Evolutionary conservation across 371 early-diverging fungal genomes (phyloP), one percentile per base, ranked within the genome.

Genomic region (Rhizopus microsporus): DNA sequence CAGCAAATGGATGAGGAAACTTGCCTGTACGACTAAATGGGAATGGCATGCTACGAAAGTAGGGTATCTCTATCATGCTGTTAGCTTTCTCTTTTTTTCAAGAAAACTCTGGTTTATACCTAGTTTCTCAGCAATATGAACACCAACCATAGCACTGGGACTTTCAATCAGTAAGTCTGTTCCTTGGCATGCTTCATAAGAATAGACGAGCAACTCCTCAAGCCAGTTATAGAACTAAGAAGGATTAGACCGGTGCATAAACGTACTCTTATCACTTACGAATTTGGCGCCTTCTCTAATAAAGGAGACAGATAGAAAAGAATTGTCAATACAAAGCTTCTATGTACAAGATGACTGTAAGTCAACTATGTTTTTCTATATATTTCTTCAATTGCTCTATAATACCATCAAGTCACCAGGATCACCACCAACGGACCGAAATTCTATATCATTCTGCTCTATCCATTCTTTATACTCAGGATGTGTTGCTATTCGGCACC

Each of bases 1-100:
- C 80, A 5, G 89, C 88, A 61, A 90, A 88, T 1, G 93, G 92
- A 62, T 92, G 92, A n/a, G 92, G 89, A 61, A 87, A 93, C 3
- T 76, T 74, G 1, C 84, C 65, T 3, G 92, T 93, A 10, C 88
- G 73, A 29, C 88, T 87, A 88, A 91, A 92, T 5, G 90, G 90
- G 78, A 91, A 88, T 0, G 91, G 81, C 76, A 93, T 88, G 10
- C 89, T 80, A 16, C 86, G 69, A 67, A 88, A 90, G 65, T 82
- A 89, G 8, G 90, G 88, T 31, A 92, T 80, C 13, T 63, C 72
- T 74, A 54, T n/a, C 17, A 29, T 17, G 17, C 15, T 33, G 17
- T 39, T 39, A 39, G 13, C 1, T 39, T 39, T 56, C 10, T 13
- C 13, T 17, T 16, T 29, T 8, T 15, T 7, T 35, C 7, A 12